These are phyloP conservation scores for Elsinoe necatrix DNA, from an alignment of 2,329 filamentous ascomycete species.

Conservation along the genomic window DNA sequence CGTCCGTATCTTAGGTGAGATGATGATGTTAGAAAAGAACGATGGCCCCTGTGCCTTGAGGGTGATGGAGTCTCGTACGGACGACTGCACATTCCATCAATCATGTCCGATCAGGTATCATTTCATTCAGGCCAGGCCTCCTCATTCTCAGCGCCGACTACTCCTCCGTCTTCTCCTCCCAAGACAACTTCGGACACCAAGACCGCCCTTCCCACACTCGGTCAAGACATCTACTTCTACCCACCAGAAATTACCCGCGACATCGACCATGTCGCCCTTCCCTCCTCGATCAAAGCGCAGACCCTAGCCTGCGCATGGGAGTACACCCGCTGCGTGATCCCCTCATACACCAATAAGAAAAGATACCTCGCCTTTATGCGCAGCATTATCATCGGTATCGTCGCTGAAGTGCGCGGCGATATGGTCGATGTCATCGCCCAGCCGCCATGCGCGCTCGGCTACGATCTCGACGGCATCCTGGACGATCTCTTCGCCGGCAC, in stretches of 20 bases:
- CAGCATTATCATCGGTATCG: conserved; percentile 20
- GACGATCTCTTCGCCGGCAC: conserved; percentile 20
- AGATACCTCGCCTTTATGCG: conserved; percentile 23
- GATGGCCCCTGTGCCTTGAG: too few relatives aligned
- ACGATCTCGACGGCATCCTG: conserved; percentile 15
- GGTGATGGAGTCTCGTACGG: too few relatives aligned
- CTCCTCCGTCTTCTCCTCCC: not conserved
- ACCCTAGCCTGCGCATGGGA: conserved; percentile 23
- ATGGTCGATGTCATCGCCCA: conserved; percentile 19
- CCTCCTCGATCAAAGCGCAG: conserved; percentile 18
- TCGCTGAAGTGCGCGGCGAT: conserved; percentile 21
- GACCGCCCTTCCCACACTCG: not conserved
- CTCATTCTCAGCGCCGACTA: not conserved
- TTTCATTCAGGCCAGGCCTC: not conserved
- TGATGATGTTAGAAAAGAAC: too few relatives aligned
- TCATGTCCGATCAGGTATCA: not conserved
- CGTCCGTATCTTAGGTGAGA: too few relatives aligned
- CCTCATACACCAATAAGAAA: conserved; percentile 22
- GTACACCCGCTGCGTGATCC: conserved; percentile 23
- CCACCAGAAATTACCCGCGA: not conserved
- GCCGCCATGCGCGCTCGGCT: conserved; percentile 18
- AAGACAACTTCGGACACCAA: not conserved
- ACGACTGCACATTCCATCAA: not conserved
- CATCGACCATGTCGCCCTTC: conserved; percentile 15
- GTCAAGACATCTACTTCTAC: not conserved